Percentiles rank a stretch among this genome's conserved stretches.
phyloP scores from a whole-genome alignment of 2,329 filamentous ascomycete species.

The Gyromitra esculenta region DNA sequence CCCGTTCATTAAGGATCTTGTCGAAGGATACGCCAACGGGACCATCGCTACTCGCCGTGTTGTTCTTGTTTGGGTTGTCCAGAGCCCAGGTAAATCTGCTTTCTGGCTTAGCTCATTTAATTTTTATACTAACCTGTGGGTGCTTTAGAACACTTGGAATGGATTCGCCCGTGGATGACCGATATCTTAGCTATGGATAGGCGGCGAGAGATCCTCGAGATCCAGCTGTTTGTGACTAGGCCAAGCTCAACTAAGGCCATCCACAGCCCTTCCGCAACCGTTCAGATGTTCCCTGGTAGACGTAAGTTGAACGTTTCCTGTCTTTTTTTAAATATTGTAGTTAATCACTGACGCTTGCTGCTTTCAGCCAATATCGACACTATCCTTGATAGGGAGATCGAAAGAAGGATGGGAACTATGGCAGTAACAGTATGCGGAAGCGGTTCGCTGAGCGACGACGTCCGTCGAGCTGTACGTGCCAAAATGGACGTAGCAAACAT shows the following conservation, averaged over 20 bases:
- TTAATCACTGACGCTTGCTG: constrained; percentile 15
- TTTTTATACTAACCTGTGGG: constrained; percentile 12
- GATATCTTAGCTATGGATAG: constrained; percentile 80
- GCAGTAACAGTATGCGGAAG: constrained; percentile 84
- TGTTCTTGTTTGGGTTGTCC: constrained; percentile 80
- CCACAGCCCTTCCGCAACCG: constrained; percentile 77
- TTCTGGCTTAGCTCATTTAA: neutral
- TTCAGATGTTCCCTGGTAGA: constrained; percentile 87
- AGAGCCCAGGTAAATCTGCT: constrained; percentile 67
- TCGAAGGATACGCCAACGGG: constrained; percentile 73
- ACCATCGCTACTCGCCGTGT: constrained; percentile 77
- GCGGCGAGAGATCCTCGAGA: constrained; percentile 82
- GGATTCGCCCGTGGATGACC: constrained; percentile 66
- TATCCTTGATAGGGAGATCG: constrained; percentile 82
- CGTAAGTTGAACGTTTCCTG: constrained; percentile 32
- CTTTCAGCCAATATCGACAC: constrained; percentile 79
- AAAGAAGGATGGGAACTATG: constrained; percentile 86
- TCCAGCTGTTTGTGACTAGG: constrained; percentile 90
- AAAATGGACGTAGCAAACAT: constrained; percentile 73
- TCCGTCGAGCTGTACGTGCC: constrained; percentile 72
- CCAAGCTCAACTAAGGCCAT: constrained; percentile 86
- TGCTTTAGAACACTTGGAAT: constrained; percentile 65
- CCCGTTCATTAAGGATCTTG: constrained; percentile 76
- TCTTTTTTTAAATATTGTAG: constrained; percentile 69
- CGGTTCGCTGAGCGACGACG: constrained; percentile 78